Conservation (phyloP, 1,284 basidiomycete species). For the Coniophora puteana region DNA sequence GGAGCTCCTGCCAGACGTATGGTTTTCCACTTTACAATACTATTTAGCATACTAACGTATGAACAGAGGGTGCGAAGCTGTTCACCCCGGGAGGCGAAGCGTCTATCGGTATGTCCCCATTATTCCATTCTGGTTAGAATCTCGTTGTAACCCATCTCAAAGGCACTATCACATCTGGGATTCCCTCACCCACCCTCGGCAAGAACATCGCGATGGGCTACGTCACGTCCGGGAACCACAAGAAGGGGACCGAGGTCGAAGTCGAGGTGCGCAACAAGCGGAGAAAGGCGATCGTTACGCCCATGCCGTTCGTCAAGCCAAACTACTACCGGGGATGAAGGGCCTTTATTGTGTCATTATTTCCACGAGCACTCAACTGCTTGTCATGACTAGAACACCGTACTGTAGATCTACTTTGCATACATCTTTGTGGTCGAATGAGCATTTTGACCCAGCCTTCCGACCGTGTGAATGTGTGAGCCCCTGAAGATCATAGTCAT, state of each 20-base stretch:
- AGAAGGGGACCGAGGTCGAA: slow-evolving; percentile 82
- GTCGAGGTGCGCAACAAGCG: slow-evolving; percentile 79
- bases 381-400: too few species aligned
- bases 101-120: slow-evolving; percentile 47
- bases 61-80: slow-evolving; percentile 78
- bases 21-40: slow-evolving; percentile 13
- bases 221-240: slow-evolving; percentile 77
- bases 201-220: slow-evolving; percentile 98
- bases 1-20: slow-evolving; percentile 84
- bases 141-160: slow-evolving; percentile 5
- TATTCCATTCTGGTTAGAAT: slow-evolving; percentile 2
- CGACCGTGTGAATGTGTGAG: too few species aligned
- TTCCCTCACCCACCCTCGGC: slow-evolving; percentile 88
- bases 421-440: too few species aligned
- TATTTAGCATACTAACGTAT: slow-evolving; percentile 8
- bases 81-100: slow-evolving; percentile 53
- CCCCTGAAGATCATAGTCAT: too few species aligned
- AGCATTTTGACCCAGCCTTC: too few species aligned
- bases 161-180: slow-evolving; percentile 89
- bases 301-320: slow-evolving; percentile 79
- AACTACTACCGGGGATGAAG: slow-evolving; percentile 63
- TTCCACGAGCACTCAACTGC: too few species aligned
- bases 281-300: slow-evolving; percentile 63
- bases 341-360: too few species aligned
- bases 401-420: too few species aligned